These are phyloP conservation scores for Leptoxyphium fumago DNA, from an alignment of 2,329 filamentous ascomycete genomes.

Conservation along the genomic window DNA sequence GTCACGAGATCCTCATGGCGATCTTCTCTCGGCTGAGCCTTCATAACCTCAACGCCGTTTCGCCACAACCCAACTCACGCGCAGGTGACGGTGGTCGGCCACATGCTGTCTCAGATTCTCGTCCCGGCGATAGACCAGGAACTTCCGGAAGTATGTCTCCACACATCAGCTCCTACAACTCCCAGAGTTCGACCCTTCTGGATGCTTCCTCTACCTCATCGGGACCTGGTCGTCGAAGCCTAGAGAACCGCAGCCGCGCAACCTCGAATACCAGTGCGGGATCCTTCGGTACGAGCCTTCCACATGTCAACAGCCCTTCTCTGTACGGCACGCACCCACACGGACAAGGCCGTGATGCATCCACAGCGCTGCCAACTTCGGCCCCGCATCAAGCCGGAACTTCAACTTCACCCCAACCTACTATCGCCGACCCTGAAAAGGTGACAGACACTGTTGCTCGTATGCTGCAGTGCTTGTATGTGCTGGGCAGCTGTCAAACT, in stretches of 20 bases:
- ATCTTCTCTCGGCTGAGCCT: slow-evolving; percentile 83
- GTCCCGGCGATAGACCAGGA: slow-evolving; percentile 27
- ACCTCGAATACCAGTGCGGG: slow-evolving; percentile 63
- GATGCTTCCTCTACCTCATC: slow-evolving; percentile 40
- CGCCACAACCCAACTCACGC: slow-evolving; percentile 10
- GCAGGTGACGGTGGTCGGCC: slow-evolving; percentile 6
- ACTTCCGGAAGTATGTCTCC: slow-evolving; percentile 65
- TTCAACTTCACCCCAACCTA: slow-evolving; percentile 7
- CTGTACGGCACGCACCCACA: slow-evolving; percentile 7
- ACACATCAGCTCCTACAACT: slow-evolving; percentile 63
- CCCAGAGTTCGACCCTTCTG: slow-evolving; percentile 65
- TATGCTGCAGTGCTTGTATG: slow-evolving; percentile 92
- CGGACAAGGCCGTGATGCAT: slow-evolving; percentile 3
- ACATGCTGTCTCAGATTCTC: slow-evolving; percentile 18
- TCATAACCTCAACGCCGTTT: slow-evolving; percentile 47
- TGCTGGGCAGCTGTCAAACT: slow-evolving; percentile 62
- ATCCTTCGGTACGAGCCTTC: slow-evolving; percentile 27
- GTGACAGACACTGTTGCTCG: slow-evolving; percentile 88
- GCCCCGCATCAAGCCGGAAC: background rate
- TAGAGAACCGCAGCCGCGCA: slow-evolving; percentile 52
- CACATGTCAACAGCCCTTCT: slow-evolving; percentile 17
- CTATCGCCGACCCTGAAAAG: slow-evolving; percentile 38
- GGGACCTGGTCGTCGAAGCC: slow-evolving; percentile 26
- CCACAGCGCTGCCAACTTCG: background rate
- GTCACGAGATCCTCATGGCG: slow-evolving; percentile 75